Conservation (phyloP, 495 filamentous ascomycete genomes). For the Penicillium taxi region DNA sequence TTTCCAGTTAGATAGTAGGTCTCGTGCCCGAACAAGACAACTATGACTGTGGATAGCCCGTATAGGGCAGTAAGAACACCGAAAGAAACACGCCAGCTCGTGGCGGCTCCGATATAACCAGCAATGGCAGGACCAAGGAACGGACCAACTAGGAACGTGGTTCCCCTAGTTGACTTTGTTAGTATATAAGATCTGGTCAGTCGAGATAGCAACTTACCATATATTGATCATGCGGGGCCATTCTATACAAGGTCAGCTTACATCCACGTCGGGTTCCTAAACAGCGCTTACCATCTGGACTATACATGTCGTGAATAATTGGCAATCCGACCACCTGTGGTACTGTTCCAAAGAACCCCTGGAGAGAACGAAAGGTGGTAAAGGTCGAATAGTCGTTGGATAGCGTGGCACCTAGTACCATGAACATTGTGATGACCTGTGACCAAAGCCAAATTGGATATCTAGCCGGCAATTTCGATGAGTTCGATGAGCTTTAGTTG, state of each 20-base stretch:
- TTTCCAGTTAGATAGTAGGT: conserved; percentile 34
- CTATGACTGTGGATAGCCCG: conserved; percentile 32
- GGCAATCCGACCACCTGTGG: conserved; percentile 41
- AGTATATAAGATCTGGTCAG: not conserved
- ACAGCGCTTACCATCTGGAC: conserved; percentile 23
- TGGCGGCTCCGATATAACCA: conserved; percentile 29
- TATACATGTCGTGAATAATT: conserved; percentile 42
- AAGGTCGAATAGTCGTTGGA: conserved; percentile 39
- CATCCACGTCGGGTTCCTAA: not conserved
- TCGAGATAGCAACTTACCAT: conserved; percentile 20
- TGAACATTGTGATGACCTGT: conserved; percentile 39
- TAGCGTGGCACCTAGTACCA: conserved; percentile 40
- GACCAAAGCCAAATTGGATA: conserved; percentile 47
- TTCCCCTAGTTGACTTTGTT: conserved; percentile 19
- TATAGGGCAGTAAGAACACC: conserved; percentile 41
- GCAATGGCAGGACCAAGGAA: conserved; percentile 41
- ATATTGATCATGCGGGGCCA: conserved; percentile 44
- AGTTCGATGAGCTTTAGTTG: not conserved
- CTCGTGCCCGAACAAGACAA: conserved; percentile 42
- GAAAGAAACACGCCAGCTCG: conserved; percentile 38
- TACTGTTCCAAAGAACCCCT: conserved; percentile 42
- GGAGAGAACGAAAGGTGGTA: conserved; percentile 44
- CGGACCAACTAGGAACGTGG: conserved; percentile 39
- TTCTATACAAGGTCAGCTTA: conserved; percentile 12
- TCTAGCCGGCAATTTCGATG: conserved; percentile 13